Evolutionary conservation across 176 grass and related monocot genomes (phyloP), one percentile per base, ranked within the genome.

Genomic region (Dendrocalamus sinicus): DNA sequence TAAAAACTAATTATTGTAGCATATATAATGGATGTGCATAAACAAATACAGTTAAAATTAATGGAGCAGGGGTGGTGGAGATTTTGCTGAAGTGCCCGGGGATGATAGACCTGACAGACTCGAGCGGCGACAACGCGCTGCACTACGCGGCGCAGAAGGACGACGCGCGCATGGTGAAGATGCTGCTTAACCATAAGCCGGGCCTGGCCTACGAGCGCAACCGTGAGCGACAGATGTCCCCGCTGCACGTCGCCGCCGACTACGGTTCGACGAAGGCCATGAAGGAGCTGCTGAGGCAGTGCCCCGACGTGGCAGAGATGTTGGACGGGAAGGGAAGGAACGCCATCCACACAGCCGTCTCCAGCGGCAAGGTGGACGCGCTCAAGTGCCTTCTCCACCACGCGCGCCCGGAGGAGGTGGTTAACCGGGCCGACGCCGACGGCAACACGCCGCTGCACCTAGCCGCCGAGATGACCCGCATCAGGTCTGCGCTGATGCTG

Each of bases 391-490:
- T 94, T 37, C 84, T 94, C 75, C 64, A 48, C 23, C 52, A 48
- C 54, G 61, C 88, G 8, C 50, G 35, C 6, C 80, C 74, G 12
- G 66, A 84, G 0, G 91, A 91, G 81, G 74, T 93, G 24, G 75
- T 93, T 65, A 93, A 93, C 68, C 88, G 83, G 9, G 77, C 43
- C 47, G 91, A 93, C 79, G 0, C 0, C 0, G 0, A n/a, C 12
- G 92, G 92, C 67, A 87, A 92, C 63, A 87, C 90, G 69, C 89
- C 90, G 1, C 89, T 94, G 59, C 92, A 94, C 59, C 72, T 94
- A 28, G 87, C 92, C 15, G 89, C 84, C 22, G 19, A 24, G 58
- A 82, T 59, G 52, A 43, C 72, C 40, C 80, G 80, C 30, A 77
- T 88, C 67, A 50, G 55, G 37, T 90, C 76, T 11, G 88, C 88